Base-by-base conservation (phyloP, 2,329 filamentous ascomycete genomes). In the Aureobasidium musti region DNA sequence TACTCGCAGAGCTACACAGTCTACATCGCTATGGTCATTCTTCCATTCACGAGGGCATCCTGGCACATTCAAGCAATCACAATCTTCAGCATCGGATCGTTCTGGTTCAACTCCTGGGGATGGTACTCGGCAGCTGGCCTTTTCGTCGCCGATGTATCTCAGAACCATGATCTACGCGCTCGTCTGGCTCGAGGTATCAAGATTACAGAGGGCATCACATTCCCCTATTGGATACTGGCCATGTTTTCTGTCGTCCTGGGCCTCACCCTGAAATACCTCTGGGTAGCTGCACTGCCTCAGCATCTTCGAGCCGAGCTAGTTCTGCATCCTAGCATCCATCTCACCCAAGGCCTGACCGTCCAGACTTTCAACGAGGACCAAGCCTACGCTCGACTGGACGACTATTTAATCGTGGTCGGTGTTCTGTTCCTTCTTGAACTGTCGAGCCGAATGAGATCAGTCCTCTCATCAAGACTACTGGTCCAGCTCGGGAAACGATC, bases 1-100 rank as follows among this genome's bases (percentile, higher is more conserved):
- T 82, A 79, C 69, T 74, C 77, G 63, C 81, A 82, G 70, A 79
- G 77, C 66, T 82, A 79, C 69, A 83, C 81, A 0, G 75, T 82
- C 10, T 83, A 81, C 70, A 81, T 82, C 73, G 74, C 79, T 5
- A 81, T 82, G 80, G 71, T 82, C 65, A 80, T 80, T 63, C 74
- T 82, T 11, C 81, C 79, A 4, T 79, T 76, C 71, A 80, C 79
- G 1, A 74, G 79, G 14, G 67, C 71, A 17, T 74, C 74, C 1
- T 81, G 79, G 79, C 78, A 79, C 45, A 70, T 79, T 3, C 76
- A 78, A 66, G 70, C 68, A 3, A 50, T 74, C 5, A 52, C 65
- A 1, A 54, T 75, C 6, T 75, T 75, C 59, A 72, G 69, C 2
- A n/a, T 72, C 11, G 73, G 73, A 6, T 72, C 71, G 0, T 75